A percentile compares a stretch with the other conserved stretches of the same genome.
Evolutionary conservation across 192 early-diverging fungal genomes (phyloP).

Genomic region (Phlyctochytrium bullatum): DNA sequence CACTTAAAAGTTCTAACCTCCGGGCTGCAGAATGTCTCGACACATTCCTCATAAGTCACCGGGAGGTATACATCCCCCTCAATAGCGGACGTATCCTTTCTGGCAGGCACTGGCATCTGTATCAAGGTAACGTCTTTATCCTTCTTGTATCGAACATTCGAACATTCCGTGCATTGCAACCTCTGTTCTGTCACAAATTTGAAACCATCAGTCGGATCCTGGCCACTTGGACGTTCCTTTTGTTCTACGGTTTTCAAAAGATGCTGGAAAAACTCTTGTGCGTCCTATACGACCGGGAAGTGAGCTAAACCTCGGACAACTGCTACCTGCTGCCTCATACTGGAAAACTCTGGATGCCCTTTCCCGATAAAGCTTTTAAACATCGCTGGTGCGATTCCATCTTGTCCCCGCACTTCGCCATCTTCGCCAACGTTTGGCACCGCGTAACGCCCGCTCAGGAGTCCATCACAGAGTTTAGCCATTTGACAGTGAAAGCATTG

Average conservation of each 20-base stretch:
- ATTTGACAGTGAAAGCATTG: slow-evolving; percentile 88
- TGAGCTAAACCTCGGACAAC: not conserved
- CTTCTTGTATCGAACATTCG: slow-evolving; percentile 72
- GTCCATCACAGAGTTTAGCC: slow-evolving; percentile 86
- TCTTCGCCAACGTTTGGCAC: slow-evolving; percentile 40
- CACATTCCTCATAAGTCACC: slow-evolving; percentile 68
- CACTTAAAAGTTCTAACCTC: slow-evolving; percentile 74
- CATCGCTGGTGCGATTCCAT: slow-evolving; percentile 86
- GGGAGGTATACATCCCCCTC: slow-evolving; percentile 46
- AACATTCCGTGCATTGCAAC: slow-evolving; percentile 83
- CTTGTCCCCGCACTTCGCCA: slow-evolving; percentile 73
- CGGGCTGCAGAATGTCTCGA: slow-evolving; percentile 62
- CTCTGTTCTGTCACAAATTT: slow-evolving; percentile 79
- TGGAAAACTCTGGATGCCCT: slow-evolving; percentile 90
- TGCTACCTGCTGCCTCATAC: slow-evolving; percentile 90
- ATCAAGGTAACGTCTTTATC: slow-evolving; percentile 31
- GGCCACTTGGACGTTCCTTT: slow-evolving; percentile 65
- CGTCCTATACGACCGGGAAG: slow-evolving; percentile 63
- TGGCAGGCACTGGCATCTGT: slow-evolving; percentile 75
- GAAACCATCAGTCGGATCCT: slow-evolving; percentile 77
- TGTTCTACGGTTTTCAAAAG: slow-evolving; percentile 71
- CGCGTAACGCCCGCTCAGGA: slow-evolving; percentile 86
- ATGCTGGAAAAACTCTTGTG: slow-evolving; percentile 89
- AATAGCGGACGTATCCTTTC: slow-evolving; percentile 61
- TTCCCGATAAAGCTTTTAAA: slow-evolving; percentile 87